phyloP scores from a whole-genome alignment of 805 yeast genomes.

The Yarrowia sp. region DNA sequence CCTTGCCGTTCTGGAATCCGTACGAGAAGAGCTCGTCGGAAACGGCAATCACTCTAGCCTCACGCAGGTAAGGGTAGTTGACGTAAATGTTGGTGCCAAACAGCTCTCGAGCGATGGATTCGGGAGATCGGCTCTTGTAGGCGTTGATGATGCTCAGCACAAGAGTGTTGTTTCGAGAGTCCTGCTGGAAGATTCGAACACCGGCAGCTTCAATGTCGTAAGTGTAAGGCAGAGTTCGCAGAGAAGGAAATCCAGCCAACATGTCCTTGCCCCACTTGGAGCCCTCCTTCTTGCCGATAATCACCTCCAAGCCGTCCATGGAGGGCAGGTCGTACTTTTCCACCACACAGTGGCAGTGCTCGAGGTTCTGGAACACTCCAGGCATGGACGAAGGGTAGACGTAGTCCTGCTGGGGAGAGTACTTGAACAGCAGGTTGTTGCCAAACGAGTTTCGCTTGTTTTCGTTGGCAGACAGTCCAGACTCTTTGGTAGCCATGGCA shows the following conservation, averaged over 20 bases:
- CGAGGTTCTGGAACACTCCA: slow-evolving; percentile 72
- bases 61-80: slow-evolving; percentile 89
- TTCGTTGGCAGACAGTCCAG: slow-evolving; percentile 66
- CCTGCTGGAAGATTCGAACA: slow-evolving; percentile 76
- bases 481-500: slow-evolving; percentile 68
- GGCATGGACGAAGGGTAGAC: slow-evolving; percentile 74
- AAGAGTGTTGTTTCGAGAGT: slow-evolving; percentile 80
- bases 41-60: slow-evolving; percentile 67
- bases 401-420: slow-evolving; percentile 70
- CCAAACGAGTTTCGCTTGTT: slow-evolving; percentile 73
- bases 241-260: slow-evolving; percentile 87
- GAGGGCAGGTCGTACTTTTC: slow-evolving; percentile 53
- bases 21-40: slow-evolving; percentile 54
- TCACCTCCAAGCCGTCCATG: slow-evolving; percentile 41
- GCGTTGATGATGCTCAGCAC: slow-evolving; percentile 60
- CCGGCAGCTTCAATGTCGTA: slow-evolving; percentile 51
- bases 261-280: slow-evolving; percentile 68
- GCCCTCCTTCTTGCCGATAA: slow-evolving; percentile 57
- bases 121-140: slow-evolving; percentile 43
- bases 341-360: slow-evolving; percentile 75
- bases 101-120: slow-evolving; percentile 63
- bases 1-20: slow-evolving; percentile 35
- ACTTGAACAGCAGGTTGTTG: slow-evolving; percentile 60
- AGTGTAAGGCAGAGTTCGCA: slow-evolving; percentile 64
- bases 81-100: slow-evolving; percentile 65